Evolutionary conservation across 1,284 basidiomycete genomes (phyloP).

Genomic region (Ceratobasidium sp.): DNA sequence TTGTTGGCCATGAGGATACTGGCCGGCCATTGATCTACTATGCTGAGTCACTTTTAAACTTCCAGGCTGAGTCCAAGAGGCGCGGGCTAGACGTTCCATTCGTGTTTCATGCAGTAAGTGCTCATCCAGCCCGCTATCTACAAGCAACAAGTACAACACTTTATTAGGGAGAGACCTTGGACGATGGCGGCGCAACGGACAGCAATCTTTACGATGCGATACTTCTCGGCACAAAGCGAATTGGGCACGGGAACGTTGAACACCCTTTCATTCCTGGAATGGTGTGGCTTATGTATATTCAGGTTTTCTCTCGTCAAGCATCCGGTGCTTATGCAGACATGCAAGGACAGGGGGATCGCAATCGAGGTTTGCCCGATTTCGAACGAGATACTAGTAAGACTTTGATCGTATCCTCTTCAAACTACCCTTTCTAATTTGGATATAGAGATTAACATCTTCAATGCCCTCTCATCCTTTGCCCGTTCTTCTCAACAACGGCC

Average conservation of each 20-base stretch:
- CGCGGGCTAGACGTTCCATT: conserved; percentile 77
- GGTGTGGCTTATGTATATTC: background rate
- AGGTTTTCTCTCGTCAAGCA: background rate
- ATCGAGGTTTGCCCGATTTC: conserved; percentile 53
- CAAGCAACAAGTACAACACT: conserved; percentile 66
- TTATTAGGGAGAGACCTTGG: conserved; percentile 20
- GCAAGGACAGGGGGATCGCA: conserved; percentile 53
- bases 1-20: conserved; percentile 81
- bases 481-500: conserved; percentile 52
- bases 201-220: conserved; percentile 40
- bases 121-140: conserved; percentile 60
- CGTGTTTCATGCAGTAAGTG: conserved; percentile 72
- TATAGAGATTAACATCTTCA: conserved; percentile 49
- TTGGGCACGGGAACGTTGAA: conserved; percentile 25
- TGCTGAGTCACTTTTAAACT: conserved; percentile 70
- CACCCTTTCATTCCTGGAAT: background rate
- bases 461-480: conserved; percentile 51
- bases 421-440: background rate
- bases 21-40: conserved; percentile 74
- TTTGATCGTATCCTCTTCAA: conserved; percentile 1
- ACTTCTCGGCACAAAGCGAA: conserved; percentile 37
- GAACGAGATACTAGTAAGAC: conserved; percentile 49
- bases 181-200: conserved; percentile 27
- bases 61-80: conserved; percentile 69
- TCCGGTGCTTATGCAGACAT: conserved; percentile 1